A percentile compares a stretch with the other conserved stretches of the same genome.
Evolutionary conservation across 2,329 filamentous ascomycete species (phyloP).

Genomic region (Fusarium sp.): DNA sequence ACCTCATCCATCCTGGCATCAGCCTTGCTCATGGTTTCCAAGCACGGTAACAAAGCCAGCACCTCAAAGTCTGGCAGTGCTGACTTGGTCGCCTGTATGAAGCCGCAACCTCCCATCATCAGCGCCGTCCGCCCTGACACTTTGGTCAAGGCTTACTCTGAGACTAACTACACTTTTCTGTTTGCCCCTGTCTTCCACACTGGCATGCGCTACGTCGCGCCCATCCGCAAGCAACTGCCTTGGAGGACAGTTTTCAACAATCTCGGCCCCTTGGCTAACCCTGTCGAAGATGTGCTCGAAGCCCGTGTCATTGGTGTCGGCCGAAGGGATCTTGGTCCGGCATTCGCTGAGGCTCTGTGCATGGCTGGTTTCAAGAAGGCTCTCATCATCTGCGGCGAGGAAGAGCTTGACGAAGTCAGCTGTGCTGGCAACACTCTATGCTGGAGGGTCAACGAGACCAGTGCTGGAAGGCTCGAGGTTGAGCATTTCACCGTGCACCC

Average conservation of each 20-base stretch:
- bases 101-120: conserved; percentile 78
- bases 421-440: conserved; percentile 90
- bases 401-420: conserved; percentile 95
- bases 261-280: conserved; percentile 91
- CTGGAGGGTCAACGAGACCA: conserved; percentile 77
- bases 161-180: conserved; percentile 92
- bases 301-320: conserved; percentile 94
- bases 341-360: conserved; percentile 86
- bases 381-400: conserved; percentile 90
- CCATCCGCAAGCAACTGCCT: conserved; percentile 86
- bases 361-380: conserved; percentile 83
- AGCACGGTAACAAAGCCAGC: conserved; percentile 95
- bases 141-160: conserved; percentile 77
- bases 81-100: conserved; percentile 83
- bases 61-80: conserved; percentile 96
- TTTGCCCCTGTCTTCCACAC: conserved; percentile 97
- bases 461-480: conserved; percentile 61
- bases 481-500: conserved; percentile 83
- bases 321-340: conserved; percentile 83
- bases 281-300: conserved; percentile 84
- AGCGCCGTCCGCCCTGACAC: conserved; percentile 77
- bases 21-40: conserved; percentile 84
- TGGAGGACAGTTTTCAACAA: conserved; percentile 99
- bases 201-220: conserved; percentile 89
- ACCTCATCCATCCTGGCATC: conserved; percentile 93